Evolutionary conservation across 768 basidiomycete genomes (phyloP).

Genomic region (Glaciozyma martinii): DNA sequence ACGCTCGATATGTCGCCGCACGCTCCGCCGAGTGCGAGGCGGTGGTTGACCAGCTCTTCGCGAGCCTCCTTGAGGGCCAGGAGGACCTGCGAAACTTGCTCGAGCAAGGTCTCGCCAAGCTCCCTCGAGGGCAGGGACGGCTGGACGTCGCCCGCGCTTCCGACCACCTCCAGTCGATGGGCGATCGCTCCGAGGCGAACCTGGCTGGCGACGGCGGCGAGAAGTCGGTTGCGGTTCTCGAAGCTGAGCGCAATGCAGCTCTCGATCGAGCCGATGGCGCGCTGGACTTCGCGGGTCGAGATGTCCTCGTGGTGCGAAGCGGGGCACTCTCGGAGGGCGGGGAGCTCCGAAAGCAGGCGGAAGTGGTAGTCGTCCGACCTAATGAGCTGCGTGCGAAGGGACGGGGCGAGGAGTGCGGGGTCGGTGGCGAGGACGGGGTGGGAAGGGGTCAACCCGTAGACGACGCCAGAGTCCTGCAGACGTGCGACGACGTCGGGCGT

Average conservation of each 20-base stretch:
- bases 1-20: background rate
- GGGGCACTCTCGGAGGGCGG: conserved; percentile 55
- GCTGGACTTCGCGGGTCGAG: conserved; percentile 73
- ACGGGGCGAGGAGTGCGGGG: background rate
- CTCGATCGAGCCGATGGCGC: conserved; percentile 68
- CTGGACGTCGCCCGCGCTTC: background rate
- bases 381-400: conserved; percentile 8
- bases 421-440: conserved; percentile 9
- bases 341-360: conserved; percentile 55
- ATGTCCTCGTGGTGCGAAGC: conserved; percentile 70
- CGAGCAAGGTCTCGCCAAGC: conserved; percentile 2
- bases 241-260: conserved; percentile 50
- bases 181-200: conserved; percentile 14
- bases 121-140: background rate
- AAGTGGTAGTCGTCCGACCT: conserved; percentile 36
- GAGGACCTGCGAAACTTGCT: conserved; percentile 3
- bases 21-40: conserved; percentile 4
- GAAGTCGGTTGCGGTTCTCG: conserved; percentile 19
- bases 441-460: conserved; percentile 12
- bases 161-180: conserved; percentile 2
- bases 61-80: conserved; percentile 16
- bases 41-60: conserved; percentile 14
- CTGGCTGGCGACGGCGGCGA: conserved; percentile 3
- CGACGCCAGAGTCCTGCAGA: conserved; percentile 20
- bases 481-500: conserved; percentile 20